Evolutionary conservation across 2,329 filamentous ascomycete species (phyloP).

Genomic region (Diaporthe velutina): DNA sequence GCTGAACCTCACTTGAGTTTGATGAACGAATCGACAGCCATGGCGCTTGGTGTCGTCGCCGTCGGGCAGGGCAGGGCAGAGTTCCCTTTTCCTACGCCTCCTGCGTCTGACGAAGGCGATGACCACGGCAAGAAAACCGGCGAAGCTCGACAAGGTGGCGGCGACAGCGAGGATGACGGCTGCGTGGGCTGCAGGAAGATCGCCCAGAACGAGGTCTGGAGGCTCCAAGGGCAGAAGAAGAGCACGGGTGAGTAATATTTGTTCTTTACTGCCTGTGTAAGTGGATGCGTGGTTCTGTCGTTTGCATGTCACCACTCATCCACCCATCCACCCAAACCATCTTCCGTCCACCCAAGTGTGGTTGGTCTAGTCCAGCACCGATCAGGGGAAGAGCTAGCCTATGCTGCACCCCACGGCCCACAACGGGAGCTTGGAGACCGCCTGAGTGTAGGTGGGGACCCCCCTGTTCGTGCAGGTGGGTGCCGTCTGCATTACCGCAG

Average conservation of each 20-base stretch:
- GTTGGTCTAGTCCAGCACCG: neutral
- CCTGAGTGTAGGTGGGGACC: conserved; percentile 5
- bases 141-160: neutral
- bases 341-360: neutral
- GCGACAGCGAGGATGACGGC: neutral
- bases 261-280: neutral
- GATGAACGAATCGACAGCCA: neutral
- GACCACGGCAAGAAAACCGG: neutral
- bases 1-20: neutral
- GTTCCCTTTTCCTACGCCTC: conserved; percentile 32
- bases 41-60: neutral
- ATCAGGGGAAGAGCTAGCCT: neutral
- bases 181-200: conserved; percentile 36
- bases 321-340: neutral
- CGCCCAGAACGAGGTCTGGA: conserved; percentile 30
- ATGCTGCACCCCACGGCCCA: neutral
- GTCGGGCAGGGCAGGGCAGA: neutral
- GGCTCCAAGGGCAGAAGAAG: conserved; percentile 24
- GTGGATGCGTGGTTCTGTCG: too few relatives aligned
- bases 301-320: neutral
- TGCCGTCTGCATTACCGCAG: conserved; percentile 8
- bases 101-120: conserved; percentile 29
- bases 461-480: conserved; percentile 15
- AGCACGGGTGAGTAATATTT: neutral
- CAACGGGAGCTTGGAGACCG: conserved; percentile 12